Conservation (phyloP, 169 alveolate species). For the Perkinsus chesapeaki region DNA sequence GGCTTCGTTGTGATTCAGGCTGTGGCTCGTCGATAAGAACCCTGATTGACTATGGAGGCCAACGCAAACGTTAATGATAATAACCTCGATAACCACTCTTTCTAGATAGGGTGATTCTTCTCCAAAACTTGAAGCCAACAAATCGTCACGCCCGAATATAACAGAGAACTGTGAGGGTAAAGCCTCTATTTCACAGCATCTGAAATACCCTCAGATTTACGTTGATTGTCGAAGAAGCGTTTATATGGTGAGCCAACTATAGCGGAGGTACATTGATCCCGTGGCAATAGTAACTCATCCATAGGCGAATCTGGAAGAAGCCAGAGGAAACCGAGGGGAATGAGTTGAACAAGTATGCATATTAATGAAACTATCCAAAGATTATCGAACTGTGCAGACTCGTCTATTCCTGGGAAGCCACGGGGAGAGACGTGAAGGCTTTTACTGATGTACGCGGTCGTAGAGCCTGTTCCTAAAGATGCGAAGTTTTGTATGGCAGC, state of each 20-base stretch:
- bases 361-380: neutral
- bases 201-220: too few species aligned
- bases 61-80: too few species aligned
- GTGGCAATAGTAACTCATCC: neutral
- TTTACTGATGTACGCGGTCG: neutral
- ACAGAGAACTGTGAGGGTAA: too few species aligned
- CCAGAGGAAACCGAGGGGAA: neutral
- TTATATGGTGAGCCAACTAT: neutral
- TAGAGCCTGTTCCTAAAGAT: neutral
- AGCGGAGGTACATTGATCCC: neutral
- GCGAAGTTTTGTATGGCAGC: neutral
- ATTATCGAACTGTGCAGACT: neutral
- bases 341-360: neutral
- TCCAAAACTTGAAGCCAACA: too few species aligned
- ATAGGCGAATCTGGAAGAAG: neutral
- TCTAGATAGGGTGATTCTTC: too few species aligned
- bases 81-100: too few species aligned
- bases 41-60: too few species aligned
- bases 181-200: too few species aligned
- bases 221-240: neutral
- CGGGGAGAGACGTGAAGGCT: neutral
- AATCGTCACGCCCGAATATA: too few species aligned
- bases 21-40: too few species aligned
- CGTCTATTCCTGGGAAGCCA: neutral
- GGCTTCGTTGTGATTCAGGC: too few species aligned